A percentile compares a stretch with the other conserved stretches of the same genome.
phyloP scores from a whole-genome alignment of 805 yeast genomes.

The Ogataea populi-albae region DNA sequence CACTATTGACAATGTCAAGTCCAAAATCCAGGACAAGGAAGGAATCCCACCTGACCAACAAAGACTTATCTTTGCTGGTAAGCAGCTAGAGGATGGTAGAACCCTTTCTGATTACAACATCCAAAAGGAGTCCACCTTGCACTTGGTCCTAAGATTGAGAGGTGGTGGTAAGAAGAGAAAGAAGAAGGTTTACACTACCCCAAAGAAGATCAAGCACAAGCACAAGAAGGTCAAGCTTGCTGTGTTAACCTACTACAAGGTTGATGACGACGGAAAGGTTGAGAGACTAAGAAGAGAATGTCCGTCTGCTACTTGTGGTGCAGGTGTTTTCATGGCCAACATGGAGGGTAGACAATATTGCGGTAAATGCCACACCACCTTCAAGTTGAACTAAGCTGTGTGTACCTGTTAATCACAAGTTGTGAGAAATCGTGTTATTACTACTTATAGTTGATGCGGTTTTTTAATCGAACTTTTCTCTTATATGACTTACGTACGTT shows the following conservation, averaged over 20 bases:
- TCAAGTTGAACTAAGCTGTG: slow-evolving; percentile 46
- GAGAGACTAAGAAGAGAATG: slow-evolving; percentile 99
- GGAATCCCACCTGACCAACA: slow-evolving; percentile 99
- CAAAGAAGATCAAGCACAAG: slow-evolving; percentile 99
- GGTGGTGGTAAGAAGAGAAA: slow-evolving; percentile 99
- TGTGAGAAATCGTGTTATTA: too few species aligned
- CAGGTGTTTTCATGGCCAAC: slow-evolving; percentile 99
- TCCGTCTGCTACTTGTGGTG: slow-evolving; percentile 89
- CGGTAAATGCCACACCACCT: slow-evolving; percentile 98
- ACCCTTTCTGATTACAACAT: slow-evolving; percentile 99
- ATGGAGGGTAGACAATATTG: slow-evolving; percentile 99
- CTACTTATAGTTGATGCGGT: too few species aligned
- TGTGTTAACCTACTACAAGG: slow-evolving; percentile 99
- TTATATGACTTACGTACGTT: too few species aligned
- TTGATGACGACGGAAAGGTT: slow-evolving; percentile 97
- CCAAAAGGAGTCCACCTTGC: slow-evolving; percentile 98
- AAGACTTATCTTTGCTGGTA: slow-evolving; percentile 99
- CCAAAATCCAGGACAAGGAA: slow-evolving; percentile 98
- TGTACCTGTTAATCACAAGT: too few species aligned
- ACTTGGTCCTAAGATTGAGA: slow-evolving; percentile 94
- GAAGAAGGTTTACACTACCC: slow-evolving; percentile 99
- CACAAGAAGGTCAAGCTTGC: slow-evolving; percentile 99
- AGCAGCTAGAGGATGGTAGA: slow-evolving; percentile 99
- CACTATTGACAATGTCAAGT: slow-evolving; percentile 97
- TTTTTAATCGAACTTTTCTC: too few species aligned